Percentiles rank a stretch among this genome's conserved stretches.
phyloP scores from a whole-genome alignment of 108 stramenopile genomes.

The Fragilariopsis cylindrus region DNA sequence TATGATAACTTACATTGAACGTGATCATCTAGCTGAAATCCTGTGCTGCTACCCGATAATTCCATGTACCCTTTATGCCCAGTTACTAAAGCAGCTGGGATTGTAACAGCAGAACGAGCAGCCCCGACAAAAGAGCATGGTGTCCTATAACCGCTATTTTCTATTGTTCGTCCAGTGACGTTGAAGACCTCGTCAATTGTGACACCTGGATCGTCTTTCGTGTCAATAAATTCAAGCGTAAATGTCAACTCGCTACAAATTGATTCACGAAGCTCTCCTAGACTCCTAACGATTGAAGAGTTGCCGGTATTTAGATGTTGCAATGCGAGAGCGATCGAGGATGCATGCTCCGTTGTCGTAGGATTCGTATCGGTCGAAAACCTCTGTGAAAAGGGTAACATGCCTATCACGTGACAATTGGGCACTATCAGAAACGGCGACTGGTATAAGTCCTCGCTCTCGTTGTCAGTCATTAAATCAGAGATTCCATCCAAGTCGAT shows the following conservation, averaged over 20 bases:
- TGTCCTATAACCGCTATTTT: neutral
- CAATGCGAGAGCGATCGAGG: neutral
- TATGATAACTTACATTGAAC: conserved; percentile 7
- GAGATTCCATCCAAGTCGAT: neutral
- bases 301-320: conserved; percentile 11
- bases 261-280: neutral
- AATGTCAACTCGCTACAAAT: neutral
- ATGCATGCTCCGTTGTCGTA: neutral
- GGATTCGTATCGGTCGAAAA: neutral
- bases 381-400: neutral
- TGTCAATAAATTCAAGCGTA: conserved; percentile 4
- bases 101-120: conserved; percentile 32
- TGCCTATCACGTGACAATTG: neutral
- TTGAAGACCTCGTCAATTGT: neutral
- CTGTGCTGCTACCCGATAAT: conserved; percentile 40
- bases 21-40: conserved; percentile 42
- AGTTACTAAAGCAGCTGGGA: conserved; percentile 47
- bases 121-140: conserved; percentile 60
- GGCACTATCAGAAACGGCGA: neutral
- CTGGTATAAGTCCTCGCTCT: neutral
- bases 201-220: neutral
- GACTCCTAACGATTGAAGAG: neutral
- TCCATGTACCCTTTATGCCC: conserved; percentile 55
- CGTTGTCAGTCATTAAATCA: neutral
- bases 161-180: neutral